Percentiles rank a stretch among this genome's conserved stretches.
These are phyloP conservation scores for Canna indica DNA, from an alignment of 176 grass and related monocot species.

Conservation along the genomic window DNA sequence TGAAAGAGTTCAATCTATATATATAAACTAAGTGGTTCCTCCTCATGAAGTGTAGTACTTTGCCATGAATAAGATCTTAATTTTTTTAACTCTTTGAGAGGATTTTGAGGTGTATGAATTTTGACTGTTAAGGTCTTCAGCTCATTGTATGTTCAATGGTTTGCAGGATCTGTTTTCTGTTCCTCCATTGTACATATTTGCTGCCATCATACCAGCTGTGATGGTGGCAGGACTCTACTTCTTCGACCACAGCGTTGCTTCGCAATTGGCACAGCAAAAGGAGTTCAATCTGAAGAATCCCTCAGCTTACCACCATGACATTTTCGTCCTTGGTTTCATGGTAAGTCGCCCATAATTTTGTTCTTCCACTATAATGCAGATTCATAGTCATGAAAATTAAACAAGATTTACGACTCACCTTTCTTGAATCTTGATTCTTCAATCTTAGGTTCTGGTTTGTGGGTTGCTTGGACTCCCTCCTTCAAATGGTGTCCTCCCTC, in stretches of 20 bases:
- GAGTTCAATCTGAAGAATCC: slow-evolving; percentile 96
- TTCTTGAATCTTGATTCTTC: slow-evolving; percentile 23
- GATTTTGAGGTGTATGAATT: not conserved
- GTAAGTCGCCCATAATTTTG: slow-evolving; percentile 21
- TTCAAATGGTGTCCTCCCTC: slow-evolving; percentile 91
- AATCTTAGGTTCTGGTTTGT: slow-evolving; percentile 59
- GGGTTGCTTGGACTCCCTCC: slow-evolving; percentile 87
- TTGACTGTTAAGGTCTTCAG: not conserved
- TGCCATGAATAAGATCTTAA: not conserved
- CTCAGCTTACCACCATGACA: slow-evolving; percentile 90
- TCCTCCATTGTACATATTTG: slow-evolving; percentile 70
- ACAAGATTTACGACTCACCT: not conserved
- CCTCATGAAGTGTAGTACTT: not conserved
- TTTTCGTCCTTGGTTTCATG: slow-evolving; percentile 81
- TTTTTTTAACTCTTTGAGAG: not conserved
- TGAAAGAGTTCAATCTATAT: slow-evolving; percentile 21
- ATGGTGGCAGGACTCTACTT: slow-evolving; percentile 97
- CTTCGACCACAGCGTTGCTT: slow-evolving; percentile 93
- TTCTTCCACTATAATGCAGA: not conserved
- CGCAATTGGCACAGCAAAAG: slow-evolving; percentile 88
- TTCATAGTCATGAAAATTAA: not conserved
- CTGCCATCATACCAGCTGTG: slow-evolving; percentile 68
- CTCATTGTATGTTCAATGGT: not conserved
- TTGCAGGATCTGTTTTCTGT: slow-evolving; percentile 79
- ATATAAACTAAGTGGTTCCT: slow-evolving; percentile 35